phyloP scores from a whole-genome alignment of 169 alveolate species.

The Cryptosporidium tyzzeri region DNA sequence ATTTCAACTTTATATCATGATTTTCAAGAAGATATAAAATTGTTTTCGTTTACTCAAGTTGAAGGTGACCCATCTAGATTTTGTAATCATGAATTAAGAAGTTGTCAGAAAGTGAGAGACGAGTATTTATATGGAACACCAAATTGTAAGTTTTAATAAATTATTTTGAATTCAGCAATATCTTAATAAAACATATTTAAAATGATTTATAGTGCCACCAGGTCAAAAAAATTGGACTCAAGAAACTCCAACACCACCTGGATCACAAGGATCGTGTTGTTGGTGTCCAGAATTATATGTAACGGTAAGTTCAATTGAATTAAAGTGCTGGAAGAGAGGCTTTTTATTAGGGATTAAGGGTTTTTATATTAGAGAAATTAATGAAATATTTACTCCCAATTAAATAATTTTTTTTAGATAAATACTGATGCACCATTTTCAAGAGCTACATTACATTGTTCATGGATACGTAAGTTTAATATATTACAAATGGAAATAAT shows the following conservation, averaged over 20 bases:
- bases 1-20: constrained; percentile 67
- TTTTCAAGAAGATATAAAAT: constrained; percentile 57
- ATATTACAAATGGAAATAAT: not conserved
- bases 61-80: constrained; percentile 58
- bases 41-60: constrained; percentile 67
- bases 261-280: constrained; percentile 71
- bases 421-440: constrained; percentile 75
- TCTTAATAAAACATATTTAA: not conserved
- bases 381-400: not conserved
- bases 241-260: constrained; percentile 73
- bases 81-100: constrained; percentile 64
- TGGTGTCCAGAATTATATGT: constrained; percentile 76
- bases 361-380: not conserved
- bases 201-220: constrained; percentile 49
- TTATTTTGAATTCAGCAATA: not conserved
- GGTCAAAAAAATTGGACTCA: constrained; percentile 74
- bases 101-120: constrained; percentile 65
- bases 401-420: constrained; percentile 7
- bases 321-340: not conserved
- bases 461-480: constrained; percentile 75
- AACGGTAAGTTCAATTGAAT: constrained; percentile 24
- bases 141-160: constrained; percentile 45
- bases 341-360: not conserved
- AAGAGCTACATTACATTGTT: constrained; percentile 70
- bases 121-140: constrained; percentile 67